phyloP scores from a whole-genome alignment of 2,329 filamentous ascomycete genomes.

The Leptosphaerulina australis region DNA sequence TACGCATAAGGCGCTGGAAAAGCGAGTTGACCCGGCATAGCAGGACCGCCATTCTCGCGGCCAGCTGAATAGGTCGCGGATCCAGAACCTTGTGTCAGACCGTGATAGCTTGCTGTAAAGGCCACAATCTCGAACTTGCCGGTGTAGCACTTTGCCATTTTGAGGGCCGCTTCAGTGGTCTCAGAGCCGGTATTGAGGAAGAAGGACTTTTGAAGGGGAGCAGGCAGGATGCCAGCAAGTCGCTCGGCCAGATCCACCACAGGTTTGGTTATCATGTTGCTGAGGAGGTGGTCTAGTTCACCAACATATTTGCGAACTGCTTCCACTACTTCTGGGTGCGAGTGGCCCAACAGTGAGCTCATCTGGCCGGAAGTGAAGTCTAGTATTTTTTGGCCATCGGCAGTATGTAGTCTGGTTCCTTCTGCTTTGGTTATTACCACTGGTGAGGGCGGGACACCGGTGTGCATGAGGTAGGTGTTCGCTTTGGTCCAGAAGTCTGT shows the following conservation, averaged over 20 bases:
- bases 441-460: conserved; percentile 6
- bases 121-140: conserved; percentile 67
- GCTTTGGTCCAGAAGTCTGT: conserved; percentile 8
- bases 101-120: conserved; percentile 63
- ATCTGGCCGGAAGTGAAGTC: conserved; percentile 43
- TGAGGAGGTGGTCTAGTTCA: conserved; percentile 64
- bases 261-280: conserved; percentile 63
- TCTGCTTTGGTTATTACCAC: conserved; percentile 6
- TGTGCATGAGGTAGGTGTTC: conserved; percentile 12
- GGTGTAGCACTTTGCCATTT: conserved; percentile 65
- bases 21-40: conserved; percentile 61
- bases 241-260: conserved; percentile 62
- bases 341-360: conserved; percentile 61
- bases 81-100: conserved; percentile 59
- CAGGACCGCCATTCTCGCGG: conserved; percentile 54
- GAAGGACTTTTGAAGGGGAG: conserved; percentile 60
- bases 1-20: conserved; percentile 67
- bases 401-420: conserved; percentile 1
- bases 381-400: conserved; percentile 4
- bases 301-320: conserved; percentile 58
- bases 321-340: conserved; percentile 63
- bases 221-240: conserved; percentile 57
- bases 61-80: conserved; percentile 61
- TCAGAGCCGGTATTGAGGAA: conserved; percentile 62
- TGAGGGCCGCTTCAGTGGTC: conserved; percentile 62